Conservation (phyloP, 805 yeast genomes). For the Kodamaea laetipori region DNA sequence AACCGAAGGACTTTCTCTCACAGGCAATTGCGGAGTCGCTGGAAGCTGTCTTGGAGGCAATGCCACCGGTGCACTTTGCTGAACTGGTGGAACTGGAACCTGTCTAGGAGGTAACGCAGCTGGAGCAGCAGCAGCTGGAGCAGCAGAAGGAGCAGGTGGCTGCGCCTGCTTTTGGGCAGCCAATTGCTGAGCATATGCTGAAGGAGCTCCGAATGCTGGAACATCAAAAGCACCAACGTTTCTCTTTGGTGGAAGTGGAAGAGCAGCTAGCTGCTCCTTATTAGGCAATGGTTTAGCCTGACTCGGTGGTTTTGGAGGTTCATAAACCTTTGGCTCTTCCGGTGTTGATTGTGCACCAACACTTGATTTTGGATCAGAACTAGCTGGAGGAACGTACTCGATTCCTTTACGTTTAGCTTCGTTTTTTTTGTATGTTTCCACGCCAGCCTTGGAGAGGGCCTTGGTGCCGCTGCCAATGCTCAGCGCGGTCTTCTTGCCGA, state of each 20-base stretch:
- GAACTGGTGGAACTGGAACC: slow-evolving; percentile 7
- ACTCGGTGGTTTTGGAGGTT: slow-evolving; percentile 13
- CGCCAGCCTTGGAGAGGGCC: slow-evolving; percentile 53
- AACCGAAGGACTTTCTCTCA: slow-evolving; percentile 2
- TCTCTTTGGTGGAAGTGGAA: slow-evolving; percentile 50
- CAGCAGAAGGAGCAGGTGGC: slow-evolving; percentile 6
- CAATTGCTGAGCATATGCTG: slow-evolving; percentile 12
- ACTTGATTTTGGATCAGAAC: background rate
- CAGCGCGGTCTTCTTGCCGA: slow-evolving; percentile 48
- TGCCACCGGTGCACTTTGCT: slow-evolving; percentile 5
- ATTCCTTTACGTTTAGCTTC: slow-evolving; percentile 29
- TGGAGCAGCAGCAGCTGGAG: background rate
- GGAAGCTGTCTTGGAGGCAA: slow-evolving; percentile 2
- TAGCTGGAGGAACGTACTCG: slow-evolving; percentile 13
- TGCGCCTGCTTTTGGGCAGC: background rate
- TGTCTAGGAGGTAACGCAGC: slow-evolving; percentile 11
- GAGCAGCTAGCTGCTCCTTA: slow-evolving; percentile 31
- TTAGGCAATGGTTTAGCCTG: slow-evolving; percentile 19
- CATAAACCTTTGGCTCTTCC: background rate
- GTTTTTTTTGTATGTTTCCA: slow-evolving; percentile 50
- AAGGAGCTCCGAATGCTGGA: slow-evolving; percentile 19
- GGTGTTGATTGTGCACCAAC: background rate
- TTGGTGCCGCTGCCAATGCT: slow-evolving; percentile 55
- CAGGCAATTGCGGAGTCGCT: background rate
- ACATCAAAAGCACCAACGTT: slow-evolving; percentile 32